phyloP scores from a whole-genome alignment of 148 eudicot species.

The Silene latifolia region DNA sequence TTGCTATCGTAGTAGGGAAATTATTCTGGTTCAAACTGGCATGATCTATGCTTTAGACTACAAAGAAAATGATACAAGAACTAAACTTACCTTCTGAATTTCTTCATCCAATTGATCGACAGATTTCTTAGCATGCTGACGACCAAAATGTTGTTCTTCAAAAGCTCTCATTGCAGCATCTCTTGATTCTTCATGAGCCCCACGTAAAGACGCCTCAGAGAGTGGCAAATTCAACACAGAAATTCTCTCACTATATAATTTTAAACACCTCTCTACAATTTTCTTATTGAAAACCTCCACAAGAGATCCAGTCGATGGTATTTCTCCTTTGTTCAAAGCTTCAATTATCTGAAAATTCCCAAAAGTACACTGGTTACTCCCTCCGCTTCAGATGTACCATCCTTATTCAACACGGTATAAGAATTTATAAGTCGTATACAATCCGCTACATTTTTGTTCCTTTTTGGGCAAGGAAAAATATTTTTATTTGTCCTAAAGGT shows the following conservation, averaged over 20 bases:
- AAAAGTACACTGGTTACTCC: neutral
- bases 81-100: slow-evolving; percentile 64
- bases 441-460: no score
- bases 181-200: slow-evolving; percentile 59
- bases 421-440: no score
- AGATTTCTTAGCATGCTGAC: slow-evolving; percentile 86
- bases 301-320: slow-evolving; percentile 94
- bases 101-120: slow-evolving; percentile 74
- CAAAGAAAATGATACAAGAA: no score
- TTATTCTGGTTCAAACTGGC: no score
- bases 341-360: slow-evolving; percentile 70
- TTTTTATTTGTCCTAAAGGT: no score
- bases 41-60: no score
- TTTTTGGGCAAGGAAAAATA: no score
- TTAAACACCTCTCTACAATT: slow-evolving; percentile 79
- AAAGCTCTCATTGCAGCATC: slow-evolving; percentile 56
- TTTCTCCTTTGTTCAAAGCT: slow-evolving; percentile 98
- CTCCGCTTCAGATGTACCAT: no score
- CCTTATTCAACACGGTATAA: no score
- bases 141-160: slow-evolving; percentile 93
- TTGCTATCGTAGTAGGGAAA: no score
- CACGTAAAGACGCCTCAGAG: slow-evolving; percentile 44
- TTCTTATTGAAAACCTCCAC: slow-evolving; percentile 96
- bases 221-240: slow-evolving; percentile 56
- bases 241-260: slow-evolving; percentile 67